Evolutionary conservation across 202 grass and related monocot genomes (phyloP).

Genomic region (Cymbopogon flexuosus): DNA sequence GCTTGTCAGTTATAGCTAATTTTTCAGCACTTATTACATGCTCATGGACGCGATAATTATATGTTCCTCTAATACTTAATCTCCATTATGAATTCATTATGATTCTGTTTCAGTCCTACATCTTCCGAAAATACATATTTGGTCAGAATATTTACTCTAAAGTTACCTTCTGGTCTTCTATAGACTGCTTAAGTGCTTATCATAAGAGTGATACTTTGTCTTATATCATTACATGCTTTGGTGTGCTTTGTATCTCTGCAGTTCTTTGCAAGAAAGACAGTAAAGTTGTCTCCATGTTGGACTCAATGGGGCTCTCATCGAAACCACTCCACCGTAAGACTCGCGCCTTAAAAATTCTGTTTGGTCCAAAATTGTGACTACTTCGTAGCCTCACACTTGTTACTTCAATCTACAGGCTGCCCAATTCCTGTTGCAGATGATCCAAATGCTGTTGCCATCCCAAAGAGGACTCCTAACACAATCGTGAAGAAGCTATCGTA

Average conservation of each 20-base stretch:
- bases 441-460: constrained; percentile 57
- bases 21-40: background rate
- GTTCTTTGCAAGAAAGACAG: constrained; percentile 71
- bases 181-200: background rate
- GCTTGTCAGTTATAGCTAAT: background rate
- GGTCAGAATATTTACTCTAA: background rate
- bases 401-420: constrained; percentile 49
- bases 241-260: constrained; percentile 28
- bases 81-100: background rate
- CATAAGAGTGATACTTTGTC: background rate
- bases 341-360: background rate
- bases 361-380: background rate
- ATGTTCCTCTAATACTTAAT: background rate
- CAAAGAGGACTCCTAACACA: constrained; percentile 64
- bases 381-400: background rate
- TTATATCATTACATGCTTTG: constrained; percentile 10
- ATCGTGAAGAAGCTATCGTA: constrained; percentile 67
- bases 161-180: background rate
- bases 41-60: background rate
- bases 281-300: constrained; percentile 40
- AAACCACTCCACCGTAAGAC: constrained; percentile 81
- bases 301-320: constrained; percentile 30
- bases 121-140: background rate
- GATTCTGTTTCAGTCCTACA: background rate
- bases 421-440: constrained; percentile 65